Evolutionary conservation across 495 filamentous ascomycete species (phyloP), one percentile per base, ranked within the genome.

Genomic region (Lasiosphaeris hirsuta): DNA sequence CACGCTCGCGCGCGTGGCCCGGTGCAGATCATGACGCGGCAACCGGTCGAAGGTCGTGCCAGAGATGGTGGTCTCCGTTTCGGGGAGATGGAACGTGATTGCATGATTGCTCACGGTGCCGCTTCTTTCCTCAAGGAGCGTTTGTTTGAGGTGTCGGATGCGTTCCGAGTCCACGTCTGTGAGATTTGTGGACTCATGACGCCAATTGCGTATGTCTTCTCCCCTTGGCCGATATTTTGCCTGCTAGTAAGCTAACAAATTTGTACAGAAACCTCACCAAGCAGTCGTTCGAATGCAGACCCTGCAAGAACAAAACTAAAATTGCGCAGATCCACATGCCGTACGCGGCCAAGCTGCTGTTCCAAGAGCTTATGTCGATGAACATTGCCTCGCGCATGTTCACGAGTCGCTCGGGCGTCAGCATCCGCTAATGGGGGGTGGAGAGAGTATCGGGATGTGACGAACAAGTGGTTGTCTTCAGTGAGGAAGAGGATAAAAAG

Each of bases 41-140:
- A 99, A 75, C 94, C 94, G n/a, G 93, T 97, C 10, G 94, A 99
- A 72, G 94, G 94, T 84, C 85, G 94, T 79, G 95, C 94, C 0
- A 82, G 94, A 77, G 94, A 99, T 72, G 94, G 94, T 81, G 94
- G 94, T 77, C 83, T 99, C 44, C 91, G 94, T 66, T 99, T 99
- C 82, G 94, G 94, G 84, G 94, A 99, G 81, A 99, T 99, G 94
- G 94, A 99, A 75, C 92, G 94, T 72, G 94, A 99, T 83, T 99
- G 94, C 76, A 97, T 99, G 95, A 97, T 99, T 73, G 88, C 95
- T 33, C 95, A 99, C 73, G 94, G 94, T 68, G 94, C 94, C 30
- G 91, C 89, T 59, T 85, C 91, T 4, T 97, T 99, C 83, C 78
- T 99, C 70, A 97, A 97, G 78, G 94, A 99, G 81, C 81, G 93